Evolutionary conservation across 2,329 filamentous ascomycete species (phyloP), one percentile per base, ranked within the genome.

Genomic region (Aschersonia sp.): DNA sequence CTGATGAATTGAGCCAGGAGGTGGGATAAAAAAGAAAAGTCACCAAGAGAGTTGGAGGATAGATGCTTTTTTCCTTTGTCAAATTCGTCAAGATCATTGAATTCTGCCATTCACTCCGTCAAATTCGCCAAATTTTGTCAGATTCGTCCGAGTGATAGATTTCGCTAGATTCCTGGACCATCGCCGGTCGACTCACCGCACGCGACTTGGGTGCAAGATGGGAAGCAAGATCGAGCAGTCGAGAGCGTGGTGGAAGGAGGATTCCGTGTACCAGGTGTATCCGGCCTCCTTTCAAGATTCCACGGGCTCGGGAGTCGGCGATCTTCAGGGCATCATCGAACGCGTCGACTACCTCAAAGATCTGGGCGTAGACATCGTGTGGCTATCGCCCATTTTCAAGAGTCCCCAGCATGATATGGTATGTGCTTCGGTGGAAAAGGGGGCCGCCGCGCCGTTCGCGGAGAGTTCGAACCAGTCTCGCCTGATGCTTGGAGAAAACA

Each of bases 341-440:
- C 67, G 73, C 45, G 63, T 79, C 14, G 72, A 76, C 56, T 78
- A 79, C 53, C 65, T 78, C 49, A 65, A 70, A 51, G 60, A 68
- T 3, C 66, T 78, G 29, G 79, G 79, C 2, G 68, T 77, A 11
- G 75, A 79, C 51, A 73, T 79, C 32, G 66, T 79, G 46, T 80
- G 76, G 76, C 57, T 71, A 29, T 69, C 65, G 12, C 69, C 69
- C 33, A 70, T 70, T 42, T 71, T 68, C 49, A 60, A 68, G 52
- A 69, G 66, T 41, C 80, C 80, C 0, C 76, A 81, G 55, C 63
- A 76, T 43, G 82, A 86, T 55, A 83, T 85, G 80, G 64, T 68
- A 50, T 14, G 58, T 37, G 29, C 6, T 31, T 22, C 22, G 22
- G 22, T 22, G 22, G 22, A 22, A 22, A 22, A 22, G 22, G 22